phyloP scores from a whole-genome alignment of 2,329 filamentous ascomycete species.

The Pseudogymnoascus sp. region DNA sequence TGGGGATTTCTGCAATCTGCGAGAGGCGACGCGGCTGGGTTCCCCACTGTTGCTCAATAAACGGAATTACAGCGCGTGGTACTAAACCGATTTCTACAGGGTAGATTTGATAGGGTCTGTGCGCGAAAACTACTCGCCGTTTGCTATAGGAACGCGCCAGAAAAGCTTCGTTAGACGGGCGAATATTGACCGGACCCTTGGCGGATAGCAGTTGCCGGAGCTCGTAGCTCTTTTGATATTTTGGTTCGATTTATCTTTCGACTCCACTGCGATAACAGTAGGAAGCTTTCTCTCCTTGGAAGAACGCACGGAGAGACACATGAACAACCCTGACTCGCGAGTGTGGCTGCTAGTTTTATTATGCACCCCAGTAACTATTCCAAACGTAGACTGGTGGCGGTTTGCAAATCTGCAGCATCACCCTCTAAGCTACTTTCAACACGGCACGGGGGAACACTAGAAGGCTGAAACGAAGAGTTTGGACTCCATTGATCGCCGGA shows the following conservation, averaged over 20 bases:
- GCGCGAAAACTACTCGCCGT: background rate
- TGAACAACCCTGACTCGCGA: background rate
- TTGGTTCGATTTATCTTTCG: background rate
- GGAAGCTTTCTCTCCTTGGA: background rate
- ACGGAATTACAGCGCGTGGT: background rate
- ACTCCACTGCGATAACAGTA: background rate
- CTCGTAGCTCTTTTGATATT: background rate
- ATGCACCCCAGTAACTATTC: background rate
- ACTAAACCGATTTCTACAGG: background rate
- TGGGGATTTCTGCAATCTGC: too few relatives aligned
- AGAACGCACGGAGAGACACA: too few relatives aligned
- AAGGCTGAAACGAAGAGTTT: background rate
- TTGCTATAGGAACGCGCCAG: background rate
- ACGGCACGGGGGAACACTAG: background rate
- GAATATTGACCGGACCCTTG: background rate
- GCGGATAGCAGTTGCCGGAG: background rate
- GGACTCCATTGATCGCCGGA: background rate
- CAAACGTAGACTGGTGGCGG: background rate
- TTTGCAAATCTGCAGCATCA: background rate
- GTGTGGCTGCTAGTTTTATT: too few relatives aligned
- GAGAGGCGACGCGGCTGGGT: background rate
- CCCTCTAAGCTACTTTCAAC: background rate
- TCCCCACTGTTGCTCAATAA: background rate
- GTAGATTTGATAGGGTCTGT: background rate
- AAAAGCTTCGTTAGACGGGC: background rate